These are phyloP conservation scores for Pholiota adiposa DNA, from an alignment of 1,284 basidiomycete species.

Conservation along the genomic window DNA sequence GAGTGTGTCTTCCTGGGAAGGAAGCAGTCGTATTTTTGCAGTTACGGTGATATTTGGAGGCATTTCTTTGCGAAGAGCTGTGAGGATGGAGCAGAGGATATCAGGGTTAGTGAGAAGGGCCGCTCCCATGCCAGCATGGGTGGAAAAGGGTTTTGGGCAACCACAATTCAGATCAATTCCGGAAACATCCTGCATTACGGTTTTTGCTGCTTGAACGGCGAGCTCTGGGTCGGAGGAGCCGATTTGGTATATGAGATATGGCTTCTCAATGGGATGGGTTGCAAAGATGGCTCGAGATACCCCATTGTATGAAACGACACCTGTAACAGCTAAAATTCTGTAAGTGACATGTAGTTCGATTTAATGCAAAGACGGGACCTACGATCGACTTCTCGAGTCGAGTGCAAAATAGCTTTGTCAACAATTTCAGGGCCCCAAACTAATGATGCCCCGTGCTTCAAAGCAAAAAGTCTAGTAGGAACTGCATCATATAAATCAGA, in stretches of 20 bases:
- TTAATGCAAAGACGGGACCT: constrained; percentile 35
- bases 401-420: constrained; percentile 93
- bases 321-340: constrained; percentile 67
- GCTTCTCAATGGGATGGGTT: constrained; percentile 93
- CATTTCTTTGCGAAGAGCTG: constrained; percentile 74
- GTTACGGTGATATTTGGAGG: constrained; percentile 83
- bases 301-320: constrained; percentile 88
- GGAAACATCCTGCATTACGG: constrained; percentile 87
- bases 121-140: constrained; percentile 95
- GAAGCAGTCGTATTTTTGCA: constrained; percentile 91
- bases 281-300: constrained; percentile 88
- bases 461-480: constrained; percentile 82
- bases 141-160: constrained; percentile 96
- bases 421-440: constrained; percentile 99
- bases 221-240: constrained; percentile 89
- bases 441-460: constrained; percentile 93
- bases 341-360: constrained; percentile 2
- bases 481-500: constrained; percentile 46
- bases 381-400: constrained; percentile 86
- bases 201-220: constrained; percentile 90
- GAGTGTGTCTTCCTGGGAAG: constrained; percentile 86
- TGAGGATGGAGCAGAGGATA: constrained; percentile 86
- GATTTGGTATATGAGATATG: constrained; percentile 90
- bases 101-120: constrained; percentile 93
- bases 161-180: constrained; percentile 97